Base-by-base conservation (phyloP, 352 stramenopile species). In the Phytophthora hybrid region DNA sequence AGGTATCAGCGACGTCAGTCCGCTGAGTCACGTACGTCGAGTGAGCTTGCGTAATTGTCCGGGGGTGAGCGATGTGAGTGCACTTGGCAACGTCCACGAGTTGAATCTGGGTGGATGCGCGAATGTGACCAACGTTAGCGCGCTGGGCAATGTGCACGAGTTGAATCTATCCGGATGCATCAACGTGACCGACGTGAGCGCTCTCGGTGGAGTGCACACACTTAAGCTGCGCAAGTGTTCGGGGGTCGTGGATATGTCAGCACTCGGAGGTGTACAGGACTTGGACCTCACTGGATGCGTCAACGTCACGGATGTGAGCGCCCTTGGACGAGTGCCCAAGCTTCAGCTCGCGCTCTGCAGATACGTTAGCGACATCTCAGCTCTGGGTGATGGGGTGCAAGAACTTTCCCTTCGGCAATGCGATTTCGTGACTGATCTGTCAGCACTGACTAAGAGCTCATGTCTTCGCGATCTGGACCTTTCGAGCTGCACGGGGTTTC, bases 41-140 rank as follows among this genome's bases (percentile, higher is more conserved):
- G 63, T 92, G 18, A 92, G 78, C 75, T 70, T 92, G 11, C 82
- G 84, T 47, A 92, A 90, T 67, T 92, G 86, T 54, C 83, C 84
- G 16, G 70, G 79, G 58, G 26, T 92, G 2, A 78, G 55, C 44
- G 77, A 91, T 37, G 84, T 92, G 14, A 79, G 69, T 14, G 63
- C 76, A 57, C 76, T 94, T 1, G 63, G 57, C 26, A 60, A 65
- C 23, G 85, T 94, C 7, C 58, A 86, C 32, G 82, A 89, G 44
- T 72, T 93, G 54, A 90, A 90, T 66, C 68, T 93, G 5, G 77
- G 80, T n/a, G 85, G 82, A 16, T 89, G 84, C 57, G 79, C 73
- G 18, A 76, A 79, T 4, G 55, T 91, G 4, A 74, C 63, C 7
- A 79, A 89, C 54, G 83, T 93, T 1, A 82, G 74, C 32, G 66